These are phyloP conservation scores for Suhomyces panamericanus DNA, from an alignment of 1,139 yeast genomes.

Conservation along the genomic window DNA sequence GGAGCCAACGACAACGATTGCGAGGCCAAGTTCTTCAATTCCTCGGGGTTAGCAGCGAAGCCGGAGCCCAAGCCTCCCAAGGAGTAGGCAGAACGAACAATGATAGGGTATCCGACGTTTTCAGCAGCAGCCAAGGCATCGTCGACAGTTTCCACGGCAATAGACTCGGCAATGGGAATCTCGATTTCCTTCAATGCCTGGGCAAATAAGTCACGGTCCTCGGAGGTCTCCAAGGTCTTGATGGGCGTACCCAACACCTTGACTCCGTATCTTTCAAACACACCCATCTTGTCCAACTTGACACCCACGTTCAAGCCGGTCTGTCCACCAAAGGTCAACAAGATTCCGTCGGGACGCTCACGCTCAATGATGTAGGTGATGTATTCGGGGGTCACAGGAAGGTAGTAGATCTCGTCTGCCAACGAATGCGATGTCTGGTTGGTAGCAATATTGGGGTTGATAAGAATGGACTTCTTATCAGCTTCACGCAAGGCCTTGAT, in stretches of 20 bases:
- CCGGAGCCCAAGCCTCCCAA: slow-evolving; percentile 99
- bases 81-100: slow-evolving; percentile 96
- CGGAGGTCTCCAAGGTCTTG: slow-evolving; percentile 90
- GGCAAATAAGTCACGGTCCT: slow-evolving; percentile 95
- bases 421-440: slow-evolving; percentile 94
- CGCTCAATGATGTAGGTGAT: slow-evolving; percentile 91
- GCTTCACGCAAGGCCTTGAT: slow-evolving; percentile 94
- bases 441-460: slow-evolving; percentile 97
- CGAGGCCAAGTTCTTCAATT: slow-evolving; percentile 81
- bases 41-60: slow-evolving; percentile 80
- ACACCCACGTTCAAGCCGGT: slow-evolving; percentile 97
- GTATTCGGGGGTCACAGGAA: slow-evolving; percentile 96
- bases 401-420: slow-evolving; percentile 92
- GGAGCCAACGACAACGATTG: slow-evolving; percentile 90
- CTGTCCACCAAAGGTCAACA: slow-evolving; percentile 97
- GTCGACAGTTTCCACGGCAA: slow-evolving; percentile 91
- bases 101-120: slow-evolving; percentile 88
- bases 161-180: slow-evolving; percentile 94
- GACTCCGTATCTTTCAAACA: slow-evolving; percentile 84
- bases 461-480: slow-evolving; percentile 76
- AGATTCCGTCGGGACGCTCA: slow-evolving; percentile 94
- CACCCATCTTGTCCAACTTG: slow-evolving; percentile 89
- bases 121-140: slow-evolving; percentile 90
- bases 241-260: slow-evolving; percentile 98
- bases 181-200: slow-evolving; percentile 90